Conservation (phyloP, 2,329 filamentous ascomycete species). For the Fonsecaea nubica region DNA sequence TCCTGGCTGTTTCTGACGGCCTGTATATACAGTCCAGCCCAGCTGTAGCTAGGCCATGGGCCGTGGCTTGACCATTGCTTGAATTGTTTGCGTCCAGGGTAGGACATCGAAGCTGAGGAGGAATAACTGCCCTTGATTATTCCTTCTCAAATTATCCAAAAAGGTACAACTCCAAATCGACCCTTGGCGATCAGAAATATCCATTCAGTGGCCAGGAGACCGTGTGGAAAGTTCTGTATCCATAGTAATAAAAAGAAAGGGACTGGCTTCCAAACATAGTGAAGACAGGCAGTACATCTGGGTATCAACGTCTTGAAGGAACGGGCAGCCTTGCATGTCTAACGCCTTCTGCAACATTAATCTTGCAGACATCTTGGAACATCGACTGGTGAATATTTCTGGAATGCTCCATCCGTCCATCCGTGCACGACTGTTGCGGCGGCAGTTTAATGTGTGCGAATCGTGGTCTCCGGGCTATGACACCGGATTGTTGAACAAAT, state of each 20-base stretch:
- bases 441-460: background rate
- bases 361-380: background rate
- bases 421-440: background rate
- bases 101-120: background rate
- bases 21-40: background rate
- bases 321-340: background rate
- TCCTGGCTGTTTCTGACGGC: background rate
- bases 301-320: background rate
- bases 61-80: background rate
- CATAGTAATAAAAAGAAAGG: background rate
- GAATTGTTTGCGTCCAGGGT: background rate
- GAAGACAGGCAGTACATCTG: background rate
- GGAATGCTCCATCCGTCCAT: constrained; percentile 1
- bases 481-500: constrained; percentile 51
- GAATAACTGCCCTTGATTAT: background rate
- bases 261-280: constrained; percentile 1
- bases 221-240: background rate
- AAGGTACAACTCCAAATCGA: background rate
- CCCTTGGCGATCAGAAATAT: background rate
- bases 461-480: background rate
- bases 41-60: background rate
- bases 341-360: background rate
- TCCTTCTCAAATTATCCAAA: background rate
- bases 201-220: background rate
- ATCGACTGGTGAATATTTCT: background rate